Evolutionary conservation across 2,329 filamentous ascomycete genomes (phyloP).

Genomic region (Calycina herbarum): DNA sequence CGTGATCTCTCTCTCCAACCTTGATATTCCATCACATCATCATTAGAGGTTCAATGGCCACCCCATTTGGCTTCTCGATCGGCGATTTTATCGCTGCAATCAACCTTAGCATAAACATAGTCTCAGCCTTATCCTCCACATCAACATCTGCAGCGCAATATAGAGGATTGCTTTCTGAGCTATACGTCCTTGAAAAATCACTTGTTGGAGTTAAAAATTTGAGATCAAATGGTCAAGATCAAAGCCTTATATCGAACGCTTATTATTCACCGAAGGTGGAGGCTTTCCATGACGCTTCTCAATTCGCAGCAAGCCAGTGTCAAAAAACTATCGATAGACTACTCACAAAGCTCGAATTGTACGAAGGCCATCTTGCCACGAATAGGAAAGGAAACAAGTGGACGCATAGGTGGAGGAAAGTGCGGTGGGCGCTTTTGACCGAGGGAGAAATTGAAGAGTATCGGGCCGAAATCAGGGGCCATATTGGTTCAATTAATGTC

Average conservation of each 20-base stretch:
- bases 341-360: neutral
- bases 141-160: neutral
- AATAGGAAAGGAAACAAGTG: neutral
- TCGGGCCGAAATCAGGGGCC: neutral
- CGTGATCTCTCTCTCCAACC: neutral
- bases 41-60: neutral
- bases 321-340: neutral
- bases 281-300: neutral
- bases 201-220: neutral
- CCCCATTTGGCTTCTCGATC: neutral
- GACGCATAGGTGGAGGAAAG: neutral
- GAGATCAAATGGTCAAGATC: neutral
- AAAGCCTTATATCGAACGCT: neutral
- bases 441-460: neutral
- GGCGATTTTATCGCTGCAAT: neutral
- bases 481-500: neutral
- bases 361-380: neutral
- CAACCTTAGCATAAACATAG: neutral
- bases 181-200: neutral
- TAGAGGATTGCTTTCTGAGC: neutral
- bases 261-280: neutral
- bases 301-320: neutral
- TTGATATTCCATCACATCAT: neutral
- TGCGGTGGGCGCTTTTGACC: neutral
- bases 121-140: neutral